phyloP scores from a whole-genome alignment of 176 grass and related monocot species.

The Pharus latifolius region DNA sequence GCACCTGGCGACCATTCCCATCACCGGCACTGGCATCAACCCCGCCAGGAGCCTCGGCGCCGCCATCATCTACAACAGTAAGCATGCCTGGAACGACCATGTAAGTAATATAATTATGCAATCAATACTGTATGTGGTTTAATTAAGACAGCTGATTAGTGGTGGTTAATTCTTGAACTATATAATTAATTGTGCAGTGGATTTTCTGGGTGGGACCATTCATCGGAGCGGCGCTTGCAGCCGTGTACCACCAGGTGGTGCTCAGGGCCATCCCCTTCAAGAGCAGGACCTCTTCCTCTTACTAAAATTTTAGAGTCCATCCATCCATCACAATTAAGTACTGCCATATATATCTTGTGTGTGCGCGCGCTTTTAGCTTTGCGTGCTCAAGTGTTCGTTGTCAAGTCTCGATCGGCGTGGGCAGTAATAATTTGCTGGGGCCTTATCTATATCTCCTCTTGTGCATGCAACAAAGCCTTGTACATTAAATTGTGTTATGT shows the following conservation, averaged over 20 bases:
- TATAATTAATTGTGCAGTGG: conserved; percentile 36
- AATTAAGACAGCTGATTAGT: no score
- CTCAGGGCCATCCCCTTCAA: conserved; percentile 59
- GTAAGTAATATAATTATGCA: no score
- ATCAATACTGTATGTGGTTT: no score
- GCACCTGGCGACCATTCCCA: no score
- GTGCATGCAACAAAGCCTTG: no score
- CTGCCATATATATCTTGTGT: conserved; percentile 4
- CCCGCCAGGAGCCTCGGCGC: no score
- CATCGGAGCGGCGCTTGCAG: conserved; percentile 48
- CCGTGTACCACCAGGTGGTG: conserved; percentile 42
- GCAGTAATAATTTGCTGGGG: no score
- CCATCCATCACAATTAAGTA: neutral
- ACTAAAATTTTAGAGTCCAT: neutral
- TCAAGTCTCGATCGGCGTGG: neutral
- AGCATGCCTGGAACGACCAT: conserved; percentile 34
- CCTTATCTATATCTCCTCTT: no score
- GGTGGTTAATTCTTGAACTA: no score
- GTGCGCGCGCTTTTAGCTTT: neutral
- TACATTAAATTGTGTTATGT: neutral
- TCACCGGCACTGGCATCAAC: no score
- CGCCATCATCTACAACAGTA: conserved; percentile 48
- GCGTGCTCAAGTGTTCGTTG: neutral
- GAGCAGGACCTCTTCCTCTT: conserved; percentile 12
- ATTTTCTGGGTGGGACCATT: conserved; percentile 59